Evolutionary conservation across 1,284 basidiomycete genomes (phyloP).

Genomic region (Kwoniella shivajii): DNA sequence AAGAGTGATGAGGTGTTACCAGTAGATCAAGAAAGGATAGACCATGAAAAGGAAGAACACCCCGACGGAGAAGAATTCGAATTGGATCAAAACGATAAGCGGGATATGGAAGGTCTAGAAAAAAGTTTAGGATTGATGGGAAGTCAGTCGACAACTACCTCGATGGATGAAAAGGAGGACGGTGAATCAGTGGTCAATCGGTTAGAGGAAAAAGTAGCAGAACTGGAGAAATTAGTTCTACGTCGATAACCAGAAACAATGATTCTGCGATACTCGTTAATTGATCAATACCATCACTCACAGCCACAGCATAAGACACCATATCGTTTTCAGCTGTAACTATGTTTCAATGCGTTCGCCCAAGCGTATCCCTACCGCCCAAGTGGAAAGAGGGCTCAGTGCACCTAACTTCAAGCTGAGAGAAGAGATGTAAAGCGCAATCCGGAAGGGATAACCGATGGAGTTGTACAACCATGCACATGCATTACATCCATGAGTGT

Average conservation of each 20-base stretch:
- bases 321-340: too few species aligned
- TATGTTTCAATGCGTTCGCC: too few species aligned
- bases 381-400: too few species aligned
- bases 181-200: conserved; percentile 56
- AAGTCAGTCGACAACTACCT: conserved; percentile 59
- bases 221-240: conserved; percentile 55
- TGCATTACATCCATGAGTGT: background rate
- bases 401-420: background rate
- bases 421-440: background rate
- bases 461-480: background rate
- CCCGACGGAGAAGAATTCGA: conserved; percentile 56
- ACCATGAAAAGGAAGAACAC: conserved; percentile 47
- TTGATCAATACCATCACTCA: too few species aligned
- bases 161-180: conserved; percentile 57
- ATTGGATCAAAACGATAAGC: conserved; percentile 60
- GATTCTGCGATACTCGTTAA: too few species aligned
- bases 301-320: too few species aligned
- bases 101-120: conserved; percentile 59
- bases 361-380: too few species aligned
- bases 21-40: conserved; percentile 44
- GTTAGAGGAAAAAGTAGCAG: conserved; percentile 42
- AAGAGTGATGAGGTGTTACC: conserved; percentile 44
- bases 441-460: background rate
- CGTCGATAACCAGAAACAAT: too few species aligned
- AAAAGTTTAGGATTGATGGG: conserved; percentile 34